Conservation (phyloP, 2,329 filamentous ascomycete species). For the Purpureocillium lavendulum region DNA sequence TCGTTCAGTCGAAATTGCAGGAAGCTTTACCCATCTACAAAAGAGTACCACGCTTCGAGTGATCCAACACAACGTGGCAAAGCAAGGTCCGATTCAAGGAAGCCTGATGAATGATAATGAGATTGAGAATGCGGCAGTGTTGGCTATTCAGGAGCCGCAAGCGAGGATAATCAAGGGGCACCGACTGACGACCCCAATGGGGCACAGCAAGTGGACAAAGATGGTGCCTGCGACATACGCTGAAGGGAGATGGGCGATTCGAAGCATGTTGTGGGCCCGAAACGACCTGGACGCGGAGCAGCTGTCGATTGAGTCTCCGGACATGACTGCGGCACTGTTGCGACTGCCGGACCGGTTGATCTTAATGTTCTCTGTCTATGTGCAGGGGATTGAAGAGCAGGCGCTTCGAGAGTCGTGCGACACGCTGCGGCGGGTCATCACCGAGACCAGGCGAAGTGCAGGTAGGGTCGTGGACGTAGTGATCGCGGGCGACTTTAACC, state of each 20-base stretch:
- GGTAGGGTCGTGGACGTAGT: conserved; percentile 2
- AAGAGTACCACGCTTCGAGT: conserved; percentile 12
- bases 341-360: conserved; percentile 1
- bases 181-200: conserved; percentile 9
- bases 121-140: conserved; percentile 6
- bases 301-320: conserved; percentile 5
- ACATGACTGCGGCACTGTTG: conserved; percentile 2
- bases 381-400: not conserved
- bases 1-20: conserved; percentile 13
- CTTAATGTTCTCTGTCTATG: conserved; percentile 3
- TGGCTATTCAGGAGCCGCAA: conserved; percentile 10
- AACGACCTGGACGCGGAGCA: conserved; percentile 9
- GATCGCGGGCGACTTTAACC: conserved; percentile 1
- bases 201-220: conserved; percentile 9
- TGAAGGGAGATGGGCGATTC: conserved; percentile 11
- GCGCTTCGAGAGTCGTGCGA: not conserved
- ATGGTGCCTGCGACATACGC: no score
- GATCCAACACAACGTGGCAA: conserved; percentile 10
- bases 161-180: conserved; percentile 7
- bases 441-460: not conserved
- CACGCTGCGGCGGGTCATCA: conserved; percentile 1
- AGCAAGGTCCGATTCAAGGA: conserved; percentile 7
- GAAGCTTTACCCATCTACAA: conserved; percentile 9
- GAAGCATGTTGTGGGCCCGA: conserved; percentile 11
- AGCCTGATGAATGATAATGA: conserved; percentile 12